phyloP scores from a whole-genome alignment of 345 rosid species.

The Ailanthus altissimus region DNA sequence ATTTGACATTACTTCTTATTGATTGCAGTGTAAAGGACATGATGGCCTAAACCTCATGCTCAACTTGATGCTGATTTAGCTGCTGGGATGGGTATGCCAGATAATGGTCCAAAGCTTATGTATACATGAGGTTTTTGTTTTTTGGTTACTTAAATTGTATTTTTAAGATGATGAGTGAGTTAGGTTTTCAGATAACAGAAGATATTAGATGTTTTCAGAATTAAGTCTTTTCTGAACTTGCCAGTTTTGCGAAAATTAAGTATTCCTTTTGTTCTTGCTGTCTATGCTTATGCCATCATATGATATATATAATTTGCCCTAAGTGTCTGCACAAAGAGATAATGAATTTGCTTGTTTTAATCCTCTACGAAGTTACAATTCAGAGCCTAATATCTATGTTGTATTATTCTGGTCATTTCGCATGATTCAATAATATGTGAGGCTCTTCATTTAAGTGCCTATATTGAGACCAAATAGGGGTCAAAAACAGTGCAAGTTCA shows the following conservation, averaged over 20 bases:
- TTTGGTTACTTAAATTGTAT: slow-evolving; percentile 1
- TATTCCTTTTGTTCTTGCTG: not conserved
- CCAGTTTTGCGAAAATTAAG: not conserved
- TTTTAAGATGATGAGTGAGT: not conserved
- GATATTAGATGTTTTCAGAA: slow-evolving; percentile 18
- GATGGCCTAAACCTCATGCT: slow-evolving; percentile 81
- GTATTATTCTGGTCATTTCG: not conserved
- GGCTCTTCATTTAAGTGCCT: not conserved
- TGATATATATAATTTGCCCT: not conserved
- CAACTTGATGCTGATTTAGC: slow-evolving; percentile 96
- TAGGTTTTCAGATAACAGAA: slow-evolving; percentile 1
- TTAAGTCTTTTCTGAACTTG: not conserved
- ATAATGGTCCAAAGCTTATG: slow-evolving; percentile 85
- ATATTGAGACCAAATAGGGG: not conserved
- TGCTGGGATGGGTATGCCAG: slow-evolving; percentile 96
- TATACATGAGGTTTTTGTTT: slow-evolving; percentile 35
- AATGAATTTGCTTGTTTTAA: not conserved
- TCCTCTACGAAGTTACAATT: not conserved
- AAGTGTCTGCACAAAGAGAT: not conserved
- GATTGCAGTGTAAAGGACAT: slow-evolving; percentile 67
- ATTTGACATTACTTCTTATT: slow-evolving; percentile 16
- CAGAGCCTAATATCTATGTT: not conserved
- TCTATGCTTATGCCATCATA: not conserved
- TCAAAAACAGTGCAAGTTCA: not conserved
- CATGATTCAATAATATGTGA: not conserved